phyloP scores from a whole-genome alignment of 2,329 filamentous ascomycete genomes.

The Xylariaceae sp. region DNA sequence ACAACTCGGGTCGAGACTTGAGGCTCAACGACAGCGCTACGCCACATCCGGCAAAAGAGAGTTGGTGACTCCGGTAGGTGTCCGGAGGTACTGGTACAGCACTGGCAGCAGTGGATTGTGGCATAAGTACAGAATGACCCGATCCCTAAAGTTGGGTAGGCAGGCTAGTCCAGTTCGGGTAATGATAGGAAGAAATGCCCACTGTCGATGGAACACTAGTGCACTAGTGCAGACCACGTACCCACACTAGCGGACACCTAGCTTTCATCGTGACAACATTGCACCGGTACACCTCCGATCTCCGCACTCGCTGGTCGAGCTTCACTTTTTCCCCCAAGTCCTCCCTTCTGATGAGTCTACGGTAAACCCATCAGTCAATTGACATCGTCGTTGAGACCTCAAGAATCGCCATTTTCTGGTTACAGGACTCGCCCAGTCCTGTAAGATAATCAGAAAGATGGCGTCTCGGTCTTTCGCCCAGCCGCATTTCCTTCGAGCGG shows the following conservation, averaged over 20 bases:
- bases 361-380: constrained; percentile 21
- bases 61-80: too few relatives aligned
- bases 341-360: constrained; percentile 21
- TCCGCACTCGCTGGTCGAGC: constrained; percentile 19
- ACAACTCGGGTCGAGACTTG: too few relatives aligned
- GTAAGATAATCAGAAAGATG: constrained; percentile 28
- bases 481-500: constrained; percentile 26
- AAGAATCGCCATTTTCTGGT: constrained; percentile 27
- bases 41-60: too few relatives aligned
- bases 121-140: too few relatives aligned
- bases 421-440: constrained; percentile 26
- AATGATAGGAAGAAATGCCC: too few relatives aligned
- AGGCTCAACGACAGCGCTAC: too few relatives aligned
- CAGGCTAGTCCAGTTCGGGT: too few relatives aligned
- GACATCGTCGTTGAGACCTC: constrained; percentile 16
- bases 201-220: background rate
- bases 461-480: constrained; percentile 29
- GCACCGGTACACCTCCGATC: constrained; percentile 19
- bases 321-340: constrained; percentile 12
- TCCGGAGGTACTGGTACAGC: too few relatives aligned
- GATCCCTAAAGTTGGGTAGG: too few relatives aligned
- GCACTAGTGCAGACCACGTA: background rate
- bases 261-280: background rate
- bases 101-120: too few relatives aligned
- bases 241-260: background rate